Evolutionary conservation across 345 rosid genomes (phyloP).

Genomic region (Odontarrhena argentea): DNA sequence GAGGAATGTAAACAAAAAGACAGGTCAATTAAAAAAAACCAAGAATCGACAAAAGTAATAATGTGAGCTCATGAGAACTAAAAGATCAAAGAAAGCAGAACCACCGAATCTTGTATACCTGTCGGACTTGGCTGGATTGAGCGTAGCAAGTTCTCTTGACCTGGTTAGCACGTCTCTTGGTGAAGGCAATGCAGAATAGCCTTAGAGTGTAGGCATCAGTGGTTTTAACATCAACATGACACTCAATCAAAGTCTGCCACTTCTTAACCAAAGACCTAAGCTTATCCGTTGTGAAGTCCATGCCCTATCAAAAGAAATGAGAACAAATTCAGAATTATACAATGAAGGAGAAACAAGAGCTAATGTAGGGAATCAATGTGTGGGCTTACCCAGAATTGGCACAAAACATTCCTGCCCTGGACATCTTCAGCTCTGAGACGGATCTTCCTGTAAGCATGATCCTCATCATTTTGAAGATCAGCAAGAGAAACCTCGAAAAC

Average conservation of each 20-base stretch:
- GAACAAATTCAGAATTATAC: background rate
- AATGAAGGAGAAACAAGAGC: background rate
- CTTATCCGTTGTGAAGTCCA: conserved; percentile 93
- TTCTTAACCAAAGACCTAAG: conserved; percentile 91
- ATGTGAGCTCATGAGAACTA: background rate
- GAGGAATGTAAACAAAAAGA: background rate
- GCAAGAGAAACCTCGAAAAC: conserved; percentile 88
- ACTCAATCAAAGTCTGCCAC: conserved; percentile 94
- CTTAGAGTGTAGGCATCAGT: conserved; percentile 83
- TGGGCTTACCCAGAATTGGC: conserved; percentile 83
- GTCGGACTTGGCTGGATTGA: conserved; percentile 90
- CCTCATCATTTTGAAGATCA: conserved; percentile 88
- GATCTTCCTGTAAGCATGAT: conserved; percentile 84
- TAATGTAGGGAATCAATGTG: background rate
- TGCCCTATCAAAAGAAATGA: conserved; percentile 39
- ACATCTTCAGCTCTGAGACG: conserved; percentile 96
- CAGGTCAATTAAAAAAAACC: background rate
- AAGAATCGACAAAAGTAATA: background rate
- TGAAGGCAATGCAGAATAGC: conserved; percentile 93
- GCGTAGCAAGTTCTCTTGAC: conserved; percentile 95
- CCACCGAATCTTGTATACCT: conserved; percentile 34
- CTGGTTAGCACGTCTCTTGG: conserved; percentile 91
- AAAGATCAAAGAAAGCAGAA: background rate
- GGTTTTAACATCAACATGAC: conserved; percentile 96
- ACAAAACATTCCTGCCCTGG: conserved; percentile 82